These are phyloP conservation scores for Xylariaceae sp. DNA, from an alignment of 2,329 filamentous ascomycete species.

Conservation along the genomic window DNA sequence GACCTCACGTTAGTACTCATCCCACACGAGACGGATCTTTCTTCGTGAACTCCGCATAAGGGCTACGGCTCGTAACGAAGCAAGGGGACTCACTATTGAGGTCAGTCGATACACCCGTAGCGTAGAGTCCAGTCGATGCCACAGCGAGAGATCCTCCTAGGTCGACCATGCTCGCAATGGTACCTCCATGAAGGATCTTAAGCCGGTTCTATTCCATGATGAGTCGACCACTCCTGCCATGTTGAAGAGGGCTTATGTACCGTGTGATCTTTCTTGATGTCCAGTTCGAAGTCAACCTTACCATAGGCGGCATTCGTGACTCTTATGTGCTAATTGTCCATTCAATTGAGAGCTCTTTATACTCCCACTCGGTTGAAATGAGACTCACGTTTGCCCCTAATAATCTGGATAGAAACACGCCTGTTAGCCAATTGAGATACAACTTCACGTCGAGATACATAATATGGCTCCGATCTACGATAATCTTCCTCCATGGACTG, in stretches of 20 bases:
- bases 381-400: constrained; percentile 39
- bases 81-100: too few species aligned
- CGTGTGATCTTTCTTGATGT: constrained; percentile 69
- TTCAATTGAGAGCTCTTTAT: neutral
- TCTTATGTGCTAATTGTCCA: constrained; percentile 49
- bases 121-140: constrained; percentile 57
- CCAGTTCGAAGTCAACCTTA: constrained; percentile 68
- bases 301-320: constrained; percentile 60
- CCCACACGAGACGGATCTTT: neutral
- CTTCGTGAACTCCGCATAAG: neutral
- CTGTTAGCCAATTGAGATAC: neutral
- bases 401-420: constrained; percentile 33
- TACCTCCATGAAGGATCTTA: constrained; percentile 71
- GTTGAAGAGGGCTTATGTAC: constrained; percentile 41
- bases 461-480: too few species aligned
- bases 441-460: too few species aligned
- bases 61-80: too few species aligned
- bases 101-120: constrained; percentile 61
- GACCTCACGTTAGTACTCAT: constrained; percentile 5
- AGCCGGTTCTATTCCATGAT: constrained; percentile 60
- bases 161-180: constrained; percentile 70
- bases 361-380: neutral
- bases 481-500: neutral
- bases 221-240: neutral
- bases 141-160: constrained; percentile 61